Evolutionary conservation across 768 basidiomycete species (phyloP), one percentile per base, ranked within the genome.

Genomic region (Lepiota venenata): DNA sequence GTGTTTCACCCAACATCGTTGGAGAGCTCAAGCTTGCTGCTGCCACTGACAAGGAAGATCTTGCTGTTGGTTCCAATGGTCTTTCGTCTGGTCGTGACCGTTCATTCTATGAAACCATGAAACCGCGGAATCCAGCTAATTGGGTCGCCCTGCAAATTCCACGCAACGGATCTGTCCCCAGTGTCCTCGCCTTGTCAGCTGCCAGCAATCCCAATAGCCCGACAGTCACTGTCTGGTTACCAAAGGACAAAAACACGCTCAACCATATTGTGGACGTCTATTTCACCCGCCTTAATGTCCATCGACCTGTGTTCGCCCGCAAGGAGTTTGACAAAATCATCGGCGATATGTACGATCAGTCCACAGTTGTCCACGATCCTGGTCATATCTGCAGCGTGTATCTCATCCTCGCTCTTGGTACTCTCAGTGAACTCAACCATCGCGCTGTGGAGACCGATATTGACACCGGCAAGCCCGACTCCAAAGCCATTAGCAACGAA

Each of bases 351-450:
- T 93, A 93, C 63, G 78, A 83, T 0, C 77, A 76, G 44, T 67
- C 72, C 6, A 68, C 70, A 8, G 63, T 73, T 29, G 58, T 76
- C 2, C 77, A 81, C 58, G 91, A 93, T 63, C 87, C 88, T 11
- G 91, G 91, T 16, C 89, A 82, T 67, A 63, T 93, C 4, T 92
- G 88, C 69, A 83, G 85, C 66, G 66, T 88, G 54, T 92, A 93
- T 64, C 73, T 93, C 22, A 72, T 93, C 38, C 70, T 93, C 47
- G 91, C 88, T 0, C 78, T 93, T 1, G 91, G 91, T 2, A 91
- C 91, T 1, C 75, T 93, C 59, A 87, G 85, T 70, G 88, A 92
- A 61, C 77, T 91, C 59, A 91, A 90, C 63, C 82, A 89, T 61
- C 84, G 81, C 54, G 83, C 80, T 1, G 80, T 76, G 56, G 70